These are phyloP conservation scores for Globisporangium barbulae DNA, from an alignment of 352 stramenopile genomes.

Conservation along the genomic window DNA sequence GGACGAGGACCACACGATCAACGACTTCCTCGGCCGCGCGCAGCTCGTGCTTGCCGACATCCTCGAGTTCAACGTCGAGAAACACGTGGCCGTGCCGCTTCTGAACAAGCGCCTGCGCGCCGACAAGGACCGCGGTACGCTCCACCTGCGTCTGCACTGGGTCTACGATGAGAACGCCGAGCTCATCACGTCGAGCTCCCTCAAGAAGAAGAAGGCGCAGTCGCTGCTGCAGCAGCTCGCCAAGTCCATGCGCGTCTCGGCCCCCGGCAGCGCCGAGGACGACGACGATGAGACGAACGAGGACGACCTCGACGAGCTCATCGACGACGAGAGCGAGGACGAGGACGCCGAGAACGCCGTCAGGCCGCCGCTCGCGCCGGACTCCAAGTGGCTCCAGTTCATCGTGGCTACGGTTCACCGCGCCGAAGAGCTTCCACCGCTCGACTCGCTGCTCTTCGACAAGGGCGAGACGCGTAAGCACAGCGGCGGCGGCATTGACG, in stretches of 20 bases:
- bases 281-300: conserved; percentile 52
- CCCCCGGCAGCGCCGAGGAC: conserved; percentile 38
- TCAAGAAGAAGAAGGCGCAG: conserved; percentile 44
- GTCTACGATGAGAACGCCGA: conserved; percentile 46
- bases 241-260: conserved; percentile 38
- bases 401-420: conserved; percentile 56
- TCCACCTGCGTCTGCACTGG: conserved; percentile 55
- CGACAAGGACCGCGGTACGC: conserved; percentile 55
- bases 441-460: conserved; percentile 56
- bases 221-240: conserved; percentile 52
- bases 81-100: conserved; percentile 39
- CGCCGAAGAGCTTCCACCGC: conserved; percentile 56
- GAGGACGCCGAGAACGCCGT: conserved; percentile 21
- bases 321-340: conserved; percentile 36
- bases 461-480: conserved; percentile 40
- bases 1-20: conserved; percentile 65
- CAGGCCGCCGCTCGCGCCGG: conserved; percentile 33
- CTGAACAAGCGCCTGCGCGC: conserved; percentile 48
- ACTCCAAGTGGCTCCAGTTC: conserved; percentile 45
- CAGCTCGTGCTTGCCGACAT: conserved; percentile 48
- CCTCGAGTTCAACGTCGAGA: conserved; percentile 44
- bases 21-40: conserved; percentile 67
- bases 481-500: conserved; percentile 57
- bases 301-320: conserved; percentile 32
- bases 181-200: conserved; percentile 32